Evolutionary conservation across 352 stramenopile genomes (phyloP).

Genomic region (Globisporangium splendens): DNA sequence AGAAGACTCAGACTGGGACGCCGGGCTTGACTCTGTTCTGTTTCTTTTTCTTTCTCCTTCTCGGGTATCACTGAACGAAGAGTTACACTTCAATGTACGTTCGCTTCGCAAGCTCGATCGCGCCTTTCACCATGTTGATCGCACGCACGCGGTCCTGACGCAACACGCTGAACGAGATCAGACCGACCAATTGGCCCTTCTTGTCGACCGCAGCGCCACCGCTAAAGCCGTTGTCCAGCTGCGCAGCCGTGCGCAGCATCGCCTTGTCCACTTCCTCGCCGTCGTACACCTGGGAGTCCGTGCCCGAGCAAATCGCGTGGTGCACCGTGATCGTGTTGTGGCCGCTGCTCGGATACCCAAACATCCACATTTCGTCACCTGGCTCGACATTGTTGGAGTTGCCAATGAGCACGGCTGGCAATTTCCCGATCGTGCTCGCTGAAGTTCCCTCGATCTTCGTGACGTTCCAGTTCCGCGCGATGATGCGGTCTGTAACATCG

Average conservation of each 20-base stretch:
- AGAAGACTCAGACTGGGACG: not conserved
- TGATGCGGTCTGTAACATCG: constrained; percentile 84
- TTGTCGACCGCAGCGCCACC: constrained; percentile 81
- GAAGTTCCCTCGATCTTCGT: constrained; percentile 77
- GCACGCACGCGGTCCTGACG: constrained; percentile 82
- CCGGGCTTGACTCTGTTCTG: constrained; percentile 3
- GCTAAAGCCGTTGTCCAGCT: constrained; percentile 86
- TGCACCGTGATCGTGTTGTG: constrained; percentile 90
- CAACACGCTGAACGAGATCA: constrained; percentile 86
- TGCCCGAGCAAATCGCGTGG: constrained; percentile 87
- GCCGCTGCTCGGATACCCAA: constrained; percentile 84
- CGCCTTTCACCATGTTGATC: constrained; percentile 89
- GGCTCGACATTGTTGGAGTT: constrained; percentile 89
- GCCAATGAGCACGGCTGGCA: constrained; percentile 74
- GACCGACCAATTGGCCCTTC: constrained; percentile 77
- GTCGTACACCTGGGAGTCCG: constrained; percentile 83
- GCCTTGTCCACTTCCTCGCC: constrained; percentile 83
- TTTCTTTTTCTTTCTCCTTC: constrained; percentile 1
- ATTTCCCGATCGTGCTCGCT: constrained; percentile 60
- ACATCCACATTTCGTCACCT: constrained; percentile 90
- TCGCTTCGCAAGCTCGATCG: constrained; percentile 78
- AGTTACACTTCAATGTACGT: constrained; percentile 66
- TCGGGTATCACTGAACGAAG: not conserved
- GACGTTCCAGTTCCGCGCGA: constrained; percentile 79
- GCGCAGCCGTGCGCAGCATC: constrained; percentile 80